Conservation (phyloP, 441 rosid species). For the Pelargonium myrrhifolium region DNA sequence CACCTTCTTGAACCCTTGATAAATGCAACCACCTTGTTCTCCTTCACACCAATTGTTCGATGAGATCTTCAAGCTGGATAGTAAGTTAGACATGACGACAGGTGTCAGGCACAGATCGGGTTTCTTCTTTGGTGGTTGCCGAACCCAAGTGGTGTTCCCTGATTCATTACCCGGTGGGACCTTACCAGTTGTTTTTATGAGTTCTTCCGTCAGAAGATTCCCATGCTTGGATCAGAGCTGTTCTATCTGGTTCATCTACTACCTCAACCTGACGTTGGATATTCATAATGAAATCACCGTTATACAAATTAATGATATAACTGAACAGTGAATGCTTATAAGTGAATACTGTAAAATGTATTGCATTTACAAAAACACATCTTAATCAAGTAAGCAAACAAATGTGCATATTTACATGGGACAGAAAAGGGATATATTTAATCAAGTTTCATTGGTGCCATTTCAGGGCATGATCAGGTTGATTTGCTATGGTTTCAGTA, state of each 20-base stretch:
- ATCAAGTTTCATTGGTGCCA: no score
- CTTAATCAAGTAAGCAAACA: no score
- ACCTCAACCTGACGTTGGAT: slow-evolving; percentile 44
- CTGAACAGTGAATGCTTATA: no score
- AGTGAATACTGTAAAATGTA: no score
- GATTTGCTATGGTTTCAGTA: no score
- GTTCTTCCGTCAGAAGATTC: slow-evolving; percentile 93
- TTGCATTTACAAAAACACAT: no score
- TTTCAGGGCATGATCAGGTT: no score
- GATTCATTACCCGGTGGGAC: slow-evolving; percentile 80
- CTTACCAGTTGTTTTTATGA: slow-evolving; percentile 61
- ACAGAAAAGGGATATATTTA: no score
- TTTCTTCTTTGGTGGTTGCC: slow-evolving; percentile 59
- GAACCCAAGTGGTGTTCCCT: slow-evolving; percentile 72
- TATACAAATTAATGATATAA: no score
- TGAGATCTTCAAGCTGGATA: slow-evolving; percentile 57
- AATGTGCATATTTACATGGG: no score
- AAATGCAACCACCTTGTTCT: slow-evolving; percentile 79
- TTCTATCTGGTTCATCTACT: slow-evolving; percentile 61
- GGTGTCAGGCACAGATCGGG: slow-evolving; percentile 80
- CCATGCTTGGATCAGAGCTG: slow-evolving; percentile 65
- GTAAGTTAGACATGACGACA: slow-evolving; percentile 65
- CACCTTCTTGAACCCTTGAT: slow-evolving; percentile 82
- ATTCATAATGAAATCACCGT: slow-evolving; percentile 1
- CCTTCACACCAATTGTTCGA: slow-evolving; percentile 65